phyloP scores from a whole-genome alignment of 2,329 filamentous ascomycete genomes.

The Ascochyta lentis region DNA sequence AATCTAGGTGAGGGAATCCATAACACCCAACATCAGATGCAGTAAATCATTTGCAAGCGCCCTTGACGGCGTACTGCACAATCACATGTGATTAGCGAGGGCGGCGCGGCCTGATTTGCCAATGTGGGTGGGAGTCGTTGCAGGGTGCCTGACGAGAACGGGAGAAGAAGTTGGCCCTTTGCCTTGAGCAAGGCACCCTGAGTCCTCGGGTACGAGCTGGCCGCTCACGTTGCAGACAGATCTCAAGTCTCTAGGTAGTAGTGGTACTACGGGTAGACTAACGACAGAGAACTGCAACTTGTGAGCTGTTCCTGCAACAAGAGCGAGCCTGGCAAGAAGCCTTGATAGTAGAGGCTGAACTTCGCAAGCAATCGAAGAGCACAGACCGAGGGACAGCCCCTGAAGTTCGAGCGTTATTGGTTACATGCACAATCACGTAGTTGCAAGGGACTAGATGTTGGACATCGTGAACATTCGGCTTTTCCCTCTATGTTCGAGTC shows the following conservation, averaged over 20 bases:
- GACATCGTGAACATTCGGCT: constrained; percentile 38
- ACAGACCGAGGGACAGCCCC: background rate
- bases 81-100: background rate
- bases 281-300: no score
- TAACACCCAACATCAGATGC: no score
- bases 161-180: background rate
- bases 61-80: constrained; percentile 1
- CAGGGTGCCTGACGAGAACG: background rate
- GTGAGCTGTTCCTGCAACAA: no score
- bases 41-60: background rate
- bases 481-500: constrained; percentile 34
- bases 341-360: background rate
- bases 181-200: background rate
- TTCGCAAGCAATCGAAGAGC: background rate
- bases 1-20: no score
- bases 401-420: background rate
- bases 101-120: background rate
- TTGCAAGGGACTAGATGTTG: constrained; percentile 5
- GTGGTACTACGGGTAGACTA: no score
- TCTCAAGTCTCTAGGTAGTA: no score
- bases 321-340: background rate
- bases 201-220: background rate
- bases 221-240: no score
- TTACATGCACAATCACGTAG: constrained; percentile 1
- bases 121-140: background rate